Evolutionary conservation across 257 asterid species (phyloP), one percentile per base, ranked within the genome.

Genomic region (Phtheirospermum japonicum): DNA sequence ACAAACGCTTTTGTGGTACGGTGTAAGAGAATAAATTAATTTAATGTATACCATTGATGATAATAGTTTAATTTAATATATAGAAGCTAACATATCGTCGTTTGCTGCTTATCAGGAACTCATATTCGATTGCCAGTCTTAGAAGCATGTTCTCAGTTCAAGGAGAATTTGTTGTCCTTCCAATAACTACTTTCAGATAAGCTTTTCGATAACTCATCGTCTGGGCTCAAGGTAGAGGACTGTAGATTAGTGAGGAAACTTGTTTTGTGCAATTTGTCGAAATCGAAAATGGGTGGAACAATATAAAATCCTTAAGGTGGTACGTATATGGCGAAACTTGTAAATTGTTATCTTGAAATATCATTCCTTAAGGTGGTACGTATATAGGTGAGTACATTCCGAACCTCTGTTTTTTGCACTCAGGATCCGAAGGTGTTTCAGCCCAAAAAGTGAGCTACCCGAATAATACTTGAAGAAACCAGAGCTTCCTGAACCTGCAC

Each of bases 131-230:
- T 26, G 65, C 71, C 89, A 81, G 85, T 65, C 82, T 88, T 49
- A 61, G 69, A 75, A 80, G 79, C 82, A 76, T 88, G 94, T 88
- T 88, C 67, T 57, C 79, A 79, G 59, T 78, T 88, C 71, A 72
- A 74, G 82, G 96, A 85, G 78, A 83, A 77, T 50, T n/a, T 85
- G 64, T 69, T 75, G 53, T 76, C 79, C 66, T 88, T 85, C 82
- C 94, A 88, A 75, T 83, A 78, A 68, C 85, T 88, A 65, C 91
- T 88, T 17, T 81, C 80, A 9, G 91, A 77, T 59, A 94, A 91
- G 48, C 82, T 83, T 70, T 75, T 85, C 6, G 94, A 85, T 65
- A 80, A 76, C 80, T 73, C 91, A 4, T 43, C 76, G 8, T 46
- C 81, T n/a, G 86, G 86, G 58, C 62, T 77, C 70, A 76, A 72